phyloP scores from a whole-genome alignment of 306 rosid genomes.

The Senna siamea region DNA sequence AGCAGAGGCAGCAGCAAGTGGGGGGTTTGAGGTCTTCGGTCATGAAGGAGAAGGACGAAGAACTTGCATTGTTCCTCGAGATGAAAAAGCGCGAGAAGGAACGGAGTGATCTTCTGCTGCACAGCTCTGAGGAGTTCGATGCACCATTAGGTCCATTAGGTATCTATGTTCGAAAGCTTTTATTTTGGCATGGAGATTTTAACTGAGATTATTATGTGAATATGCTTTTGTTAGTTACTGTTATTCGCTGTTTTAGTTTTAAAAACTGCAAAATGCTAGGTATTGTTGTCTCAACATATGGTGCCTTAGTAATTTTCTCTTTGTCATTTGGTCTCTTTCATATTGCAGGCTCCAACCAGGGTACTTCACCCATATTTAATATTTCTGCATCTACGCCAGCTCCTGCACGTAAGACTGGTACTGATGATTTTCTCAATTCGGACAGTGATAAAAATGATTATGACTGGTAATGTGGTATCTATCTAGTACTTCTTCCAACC shows the following conservation, averaged over 20 bases:
- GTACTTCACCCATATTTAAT: slow-evolving; percentile 63
- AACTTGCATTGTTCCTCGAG: slow-evolving; percentile 82
- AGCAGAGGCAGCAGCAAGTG: slow-evolving; percentile 65
- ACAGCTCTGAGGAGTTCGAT: slow-evolving; percentile 67
- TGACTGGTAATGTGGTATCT: slow-evolving; percentile 72
- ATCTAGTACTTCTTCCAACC: slow-evolving; percentile 1
- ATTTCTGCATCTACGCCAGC: slow-evolving; percentile 57
- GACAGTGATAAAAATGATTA: slow-evolving; percentile 87
- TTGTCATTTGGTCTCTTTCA: slow-evolving; percentile 27
- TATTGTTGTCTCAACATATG: slow-evolving; percentile 8
- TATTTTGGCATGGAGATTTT: not conserved
- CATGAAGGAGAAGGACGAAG: slow-evolving; percentile 82
- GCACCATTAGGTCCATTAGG: slow-evolving; percentile 62
- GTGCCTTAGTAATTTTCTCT: not conserved
- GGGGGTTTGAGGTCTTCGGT: slow-evolving; percentile 51
- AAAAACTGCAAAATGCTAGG: slow-evolving; percentile 13
- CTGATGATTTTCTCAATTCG: slow-evolving; percentile 85
- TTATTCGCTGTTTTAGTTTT: not conserved
- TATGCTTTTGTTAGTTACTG: not conserved
- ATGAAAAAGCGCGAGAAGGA: slow-evolving; percentile 92
- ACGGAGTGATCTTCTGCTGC: slow-evolving; percentile 69
- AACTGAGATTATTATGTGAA: not conserved
- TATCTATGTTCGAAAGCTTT: not conserved
- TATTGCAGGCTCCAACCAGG: slow-evolving; percentile 58
- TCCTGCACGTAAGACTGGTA: slow-evolving; percentile 59